Base-by-base conservation (phyloP, 1,139 yeast species). In the Pichia sp. region DNA sequence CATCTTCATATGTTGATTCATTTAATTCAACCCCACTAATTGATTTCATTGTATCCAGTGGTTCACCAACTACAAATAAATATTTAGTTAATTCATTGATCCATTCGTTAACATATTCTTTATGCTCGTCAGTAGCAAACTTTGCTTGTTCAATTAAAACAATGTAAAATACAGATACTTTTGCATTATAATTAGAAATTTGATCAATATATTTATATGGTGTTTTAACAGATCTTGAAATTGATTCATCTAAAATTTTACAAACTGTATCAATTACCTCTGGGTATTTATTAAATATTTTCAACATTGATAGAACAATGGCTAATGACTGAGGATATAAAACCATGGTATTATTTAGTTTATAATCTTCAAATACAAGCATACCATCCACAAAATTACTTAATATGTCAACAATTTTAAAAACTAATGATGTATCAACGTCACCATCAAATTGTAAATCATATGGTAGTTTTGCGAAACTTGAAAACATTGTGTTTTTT, bases 141-240 rank as follows among this genome's bases (percentile, higher is more conserved):
- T 77, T 73, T 68, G 84, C 79, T 66, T 91, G 98, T 59, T 91
- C 97, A 48, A 81, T 67, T 6, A 89, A 63, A 0, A 86, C 81
- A 44, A 86, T 76, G 2, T 81, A 64, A 54, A 89, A 81, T 0
- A 95, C 85, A 61, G 96, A 87, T 7, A 58, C 22, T 42, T 47
- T 25, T 25, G 19, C 11, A 22, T 36, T 36, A 10, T 22, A 25
- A 19, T 29, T 22, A 14, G 48, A 42, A 18, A 84, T 63, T 19
- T 66, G 58, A 63, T 91, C 98, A 51, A 88, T 76, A 60, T 89
- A 91, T 64, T 87, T 89, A 69, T 85, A 93, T 0, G 97, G 97
- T 1, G 88, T 70, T 55, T 81, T 76, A 51, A 85, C 75, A 55
- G 83, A 75, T 58, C 96, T 76, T 1, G 89, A 73, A 30, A 88